Conservation (phyloP, 139 green algal species). For the Picochlorum costavermella region DNA sequence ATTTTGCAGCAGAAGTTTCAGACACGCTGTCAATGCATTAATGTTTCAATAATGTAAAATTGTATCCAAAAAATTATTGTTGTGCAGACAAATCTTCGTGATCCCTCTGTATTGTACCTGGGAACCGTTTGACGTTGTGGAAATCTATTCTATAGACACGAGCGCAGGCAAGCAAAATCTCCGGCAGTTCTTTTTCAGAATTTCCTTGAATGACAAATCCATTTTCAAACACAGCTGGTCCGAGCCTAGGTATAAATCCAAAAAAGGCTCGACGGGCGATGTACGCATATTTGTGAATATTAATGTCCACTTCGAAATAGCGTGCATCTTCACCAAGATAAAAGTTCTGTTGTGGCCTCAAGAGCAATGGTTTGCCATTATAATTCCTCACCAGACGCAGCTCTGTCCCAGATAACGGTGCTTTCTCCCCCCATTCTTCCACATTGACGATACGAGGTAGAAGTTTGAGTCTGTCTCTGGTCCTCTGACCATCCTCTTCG, state of each 20-base stretch:
- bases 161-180: constrained; percentile 54
- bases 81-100: background rate
- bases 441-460: constrained; percentile 72
- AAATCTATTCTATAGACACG: constrained; percentile 50
- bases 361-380: constrained; percentile 83
- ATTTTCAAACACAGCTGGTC: constrained; percentile 63
- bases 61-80: no score
- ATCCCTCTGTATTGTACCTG: background rate
- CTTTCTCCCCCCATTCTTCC: constrained; percentile 62
- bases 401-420: constrained; percentile 57
- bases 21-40: constrained; percentile 16
- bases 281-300: constrained; percentile 79
- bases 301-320: constrained; percentile 76
- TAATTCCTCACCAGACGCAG: constrained; percentile 63
- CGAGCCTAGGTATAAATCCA: constrained; percentile 31
- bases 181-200: constrained; percentile 68
- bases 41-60: background rate
- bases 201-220: constrained; percentile 77
- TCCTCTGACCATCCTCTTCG: constrained; percentile 56
- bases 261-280: constrained; percentile 54
- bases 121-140: constrained; percentile 21
- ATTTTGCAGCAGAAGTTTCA: constrained; percentile 63
- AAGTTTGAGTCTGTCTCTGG: constrained; percentile 73
- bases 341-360: constrained; percentile 67
- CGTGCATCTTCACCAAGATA: constrained; percentile 25